These are phyloP conservation scores for Hortiboletus campestris DNA, from an alignment of 768 basidiomycete genomes.

Conservation along the genomic window DNA sequence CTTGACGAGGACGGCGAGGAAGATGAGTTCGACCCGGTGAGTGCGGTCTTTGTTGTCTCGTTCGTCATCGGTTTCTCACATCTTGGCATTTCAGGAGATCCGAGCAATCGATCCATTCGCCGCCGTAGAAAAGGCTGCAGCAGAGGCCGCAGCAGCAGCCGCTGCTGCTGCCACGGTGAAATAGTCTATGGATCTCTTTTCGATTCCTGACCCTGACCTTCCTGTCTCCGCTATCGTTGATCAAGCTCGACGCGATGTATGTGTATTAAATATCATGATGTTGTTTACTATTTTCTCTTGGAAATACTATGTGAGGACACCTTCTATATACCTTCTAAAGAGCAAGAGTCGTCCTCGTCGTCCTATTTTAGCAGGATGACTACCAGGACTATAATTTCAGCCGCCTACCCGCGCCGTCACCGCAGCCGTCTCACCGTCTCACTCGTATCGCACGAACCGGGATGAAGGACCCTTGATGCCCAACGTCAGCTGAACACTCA, in stretches of 20 bases:
- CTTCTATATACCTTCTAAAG: too few species aligned
- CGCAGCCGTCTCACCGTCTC: too few species aligned
- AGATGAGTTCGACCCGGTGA: constrained; percentile 18
- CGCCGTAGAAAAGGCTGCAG: not conserved
- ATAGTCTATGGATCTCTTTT: not conserved
- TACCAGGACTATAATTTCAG: too few species aligned
- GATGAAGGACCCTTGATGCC: too few species aligned
- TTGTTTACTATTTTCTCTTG: not conserved
- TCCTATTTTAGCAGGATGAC: too few species aligned
- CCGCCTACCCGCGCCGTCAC: too few species aligned
- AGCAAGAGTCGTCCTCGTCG: too few species aligned
- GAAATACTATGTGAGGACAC: not conserved
- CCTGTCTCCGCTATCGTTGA: not conserved
- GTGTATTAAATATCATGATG: not conserved
- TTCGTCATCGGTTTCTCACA: not conserved
- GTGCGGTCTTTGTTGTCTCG: not conserved
- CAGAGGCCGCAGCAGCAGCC: not conserved
- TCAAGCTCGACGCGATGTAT: not conserved
- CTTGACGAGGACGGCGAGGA: constrained; percentile 27
- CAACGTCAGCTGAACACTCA: too few species aligned
- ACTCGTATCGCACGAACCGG: too few species aligned
- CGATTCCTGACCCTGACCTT: not conserved
- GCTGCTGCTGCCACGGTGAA: not conserved
- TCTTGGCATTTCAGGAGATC: not conserved
- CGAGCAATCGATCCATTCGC: constrained; percentile 13